phyloP scores from a whole-genome alignment of 164 flowering plant species.

The Sedum album region DNA sequence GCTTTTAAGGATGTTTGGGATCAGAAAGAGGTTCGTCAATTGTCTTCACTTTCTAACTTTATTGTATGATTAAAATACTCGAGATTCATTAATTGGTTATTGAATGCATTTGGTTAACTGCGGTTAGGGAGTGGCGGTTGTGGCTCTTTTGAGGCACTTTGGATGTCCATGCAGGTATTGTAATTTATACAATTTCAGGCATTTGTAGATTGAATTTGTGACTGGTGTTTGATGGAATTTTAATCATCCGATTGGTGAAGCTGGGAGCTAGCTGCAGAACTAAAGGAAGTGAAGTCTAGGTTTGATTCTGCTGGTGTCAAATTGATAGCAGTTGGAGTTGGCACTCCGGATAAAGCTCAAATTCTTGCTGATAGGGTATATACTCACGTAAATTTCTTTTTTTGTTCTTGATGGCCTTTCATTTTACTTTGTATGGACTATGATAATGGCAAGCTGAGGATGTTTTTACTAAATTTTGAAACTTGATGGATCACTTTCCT shows the following conservation, averaged over 20 bases:
- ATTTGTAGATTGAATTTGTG: neutral
- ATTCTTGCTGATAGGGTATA: conserved; percentile 71
- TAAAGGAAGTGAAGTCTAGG: conserved; percentile 56
- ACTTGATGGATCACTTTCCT: neutral
- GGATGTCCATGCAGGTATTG: conserved; percentile 82
- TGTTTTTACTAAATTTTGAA: too few species aligned
- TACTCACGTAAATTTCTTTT: neutral
- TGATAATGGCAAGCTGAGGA: neutral
- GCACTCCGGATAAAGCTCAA: conserved; percentile 77
- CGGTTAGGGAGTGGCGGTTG: conserved; percentile 66
- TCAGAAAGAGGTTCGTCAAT: neutral
- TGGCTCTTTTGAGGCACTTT: conserved; percentile 90
- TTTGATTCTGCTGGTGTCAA: conserved; percentile 84
- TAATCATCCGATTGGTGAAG: conserved; percentile 22
- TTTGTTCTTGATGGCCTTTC: neutral
- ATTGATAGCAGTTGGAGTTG: conserved; percentile 86
- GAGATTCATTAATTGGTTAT: too few species aligned
- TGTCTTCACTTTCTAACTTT: too few species aligned
- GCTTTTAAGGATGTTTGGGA: conserved; percentile 1
- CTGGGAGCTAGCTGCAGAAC: conserved; percentile 80
- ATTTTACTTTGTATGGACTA: neutral
- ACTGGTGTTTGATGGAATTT: neutral
- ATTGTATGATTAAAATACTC: too few species aligned
- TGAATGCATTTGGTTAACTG: neutral
- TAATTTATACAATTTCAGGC: neutral